Percentiles rank a stretch among this genome's conserved stretches.
These are phyloP conservation scores for Porphyrellus sp. DNA, from an alignment of 1,284 basidiomycete genomes.

Conservation along the genomic window DNA sequence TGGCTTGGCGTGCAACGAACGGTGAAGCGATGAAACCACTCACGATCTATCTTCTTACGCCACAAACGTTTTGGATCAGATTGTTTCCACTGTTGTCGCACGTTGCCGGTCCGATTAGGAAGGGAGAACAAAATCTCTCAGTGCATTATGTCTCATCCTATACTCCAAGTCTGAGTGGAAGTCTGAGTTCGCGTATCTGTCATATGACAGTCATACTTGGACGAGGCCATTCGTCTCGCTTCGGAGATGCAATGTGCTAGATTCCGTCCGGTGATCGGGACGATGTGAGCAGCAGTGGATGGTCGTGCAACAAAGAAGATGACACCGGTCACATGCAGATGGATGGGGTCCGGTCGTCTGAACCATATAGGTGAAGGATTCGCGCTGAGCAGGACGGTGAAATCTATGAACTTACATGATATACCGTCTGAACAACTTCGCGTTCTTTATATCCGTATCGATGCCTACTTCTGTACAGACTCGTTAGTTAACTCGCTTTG, in stretches of 20 bases:
- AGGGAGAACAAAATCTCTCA: neutral
- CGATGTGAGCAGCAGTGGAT: neutral
- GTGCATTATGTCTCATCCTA: neutral
- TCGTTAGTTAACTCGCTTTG: no score
- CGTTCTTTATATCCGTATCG: neutral
- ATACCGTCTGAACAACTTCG: neutral
- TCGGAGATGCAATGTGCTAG: neutral
- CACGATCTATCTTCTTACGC: slow-evolving; percentile 13
- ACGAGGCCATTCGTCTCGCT: neutral
- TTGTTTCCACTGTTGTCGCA: slow-evolving; percentile 25
- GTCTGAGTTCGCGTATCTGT: neutral
- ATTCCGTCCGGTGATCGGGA: neutral
- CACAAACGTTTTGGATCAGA: slow-evolving; percentile 26
- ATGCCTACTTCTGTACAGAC: no score
- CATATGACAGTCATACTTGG: neutral
- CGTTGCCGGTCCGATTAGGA: neutral
- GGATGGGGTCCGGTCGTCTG: neutral
- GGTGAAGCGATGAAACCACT: neutral
- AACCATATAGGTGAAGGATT: neutral
- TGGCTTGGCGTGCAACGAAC: neutral
- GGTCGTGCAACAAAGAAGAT: neutral
- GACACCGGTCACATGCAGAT: neutral
- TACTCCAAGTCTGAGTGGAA: neutral
- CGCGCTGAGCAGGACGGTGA: neutral
- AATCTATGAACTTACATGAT: neutral